These are phyloP conservation scores for Rhodotorula babjevae DNA, from an alignment of 768 basidiomycete species.

Conservation along the genomic window DNA sequence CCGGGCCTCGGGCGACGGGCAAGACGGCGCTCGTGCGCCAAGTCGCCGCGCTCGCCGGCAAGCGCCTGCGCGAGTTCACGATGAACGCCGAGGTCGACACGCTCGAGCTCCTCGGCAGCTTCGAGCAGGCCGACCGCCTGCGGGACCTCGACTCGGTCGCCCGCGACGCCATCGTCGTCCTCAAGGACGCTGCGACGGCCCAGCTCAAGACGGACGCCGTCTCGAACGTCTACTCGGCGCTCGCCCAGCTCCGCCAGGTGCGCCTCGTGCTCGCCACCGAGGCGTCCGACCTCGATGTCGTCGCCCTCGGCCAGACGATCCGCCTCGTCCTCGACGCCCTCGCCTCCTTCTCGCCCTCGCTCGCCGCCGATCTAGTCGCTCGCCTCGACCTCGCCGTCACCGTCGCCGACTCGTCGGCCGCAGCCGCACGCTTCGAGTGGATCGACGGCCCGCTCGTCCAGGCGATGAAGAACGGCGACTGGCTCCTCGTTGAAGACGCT, in stretches of 20 bases:
- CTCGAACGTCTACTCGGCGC: slow-evolving; percentile 3
- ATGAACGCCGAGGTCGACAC: slow-evolving; percentile 86
- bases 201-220: slow-evolving; percentile 7
- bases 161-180: slow-evolving; percentile 1
- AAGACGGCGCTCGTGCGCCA: slow-evolving; percentile 71
- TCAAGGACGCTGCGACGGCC: slow-evolving; percentile 5
- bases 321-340: slow-evolving; percentile 2
- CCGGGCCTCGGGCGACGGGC: slow-evolving; percentile 66
- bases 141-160: slow-evolving; percentile 31
- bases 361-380: background rate
- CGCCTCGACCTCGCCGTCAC: slow-evolving; percentile 7
- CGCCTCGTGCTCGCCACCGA: slow-evolving; percentile 10
- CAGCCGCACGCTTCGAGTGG: slow-evolving; percentile 75
- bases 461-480: slow-evolving; percentile 79
- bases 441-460: slow-evolving; percentile 83
- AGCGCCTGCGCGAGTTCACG: slow-evolving; percentile 63
- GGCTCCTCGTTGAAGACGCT: slow-evolving; percentile 85
- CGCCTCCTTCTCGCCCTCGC: background rate
- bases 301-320: background rate
- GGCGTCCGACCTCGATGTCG: slow-evolving; percentile 8
- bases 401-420: background rate
- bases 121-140: slow-evolving; percentile 73
- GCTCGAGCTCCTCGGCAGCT: slow-evolving; percentile 87
- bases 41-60: slow-evolving; percentile 67
- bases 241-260: slow-evolving; percentile 2